Percentiles rank a stretch among this genome's conserved stretches.
phyloP scores from a whole-genome alignment of 306 rosid genomes.

The Argentina anserina region DNA sequence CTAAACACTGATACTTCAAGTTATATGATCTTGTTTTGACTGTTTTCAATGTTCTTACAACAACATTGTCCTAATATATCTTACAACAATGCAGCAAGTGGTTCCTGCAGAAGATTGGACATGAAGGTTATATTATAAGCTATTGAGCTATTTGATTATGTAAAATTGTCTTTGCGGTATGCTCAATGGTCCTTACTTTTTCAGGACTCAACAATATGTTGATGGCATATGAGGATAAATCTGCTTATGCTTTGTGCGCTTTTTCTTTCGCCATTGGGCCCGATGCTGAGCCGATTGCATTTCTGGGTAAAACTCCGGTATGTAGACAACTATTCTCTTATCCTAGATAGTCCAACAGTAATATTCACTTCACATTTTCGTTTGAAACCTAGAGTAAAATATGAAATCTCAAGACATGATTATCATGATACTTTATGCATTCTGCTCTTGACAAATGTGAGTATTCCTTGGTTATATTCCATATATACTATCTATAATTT shows the following conservation, averaged over 20 bases:
- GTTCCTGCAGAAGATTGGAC: slow-evolving; percentile 98
- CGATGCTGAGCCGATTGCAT: slow-evolving; percentile 62
- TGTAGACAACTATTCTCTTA: background rate
- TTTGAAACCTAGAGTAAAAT: background rate
- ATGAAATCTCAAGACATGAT: background rate
- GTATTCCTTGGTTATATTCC: background rate
- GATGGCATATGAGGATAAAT: slow-evolving; percentile 91
- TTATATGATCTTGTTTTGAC: slow-evolving; percentile 7
- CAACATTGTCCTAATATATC: background rate
- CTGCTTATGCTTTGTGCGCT: slow-evolving; percentile 81
- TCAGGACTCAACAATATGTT: slow-evolving; percentile 90
- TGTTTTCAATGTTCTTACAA: background rate
- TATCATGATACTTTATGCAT: background rate
- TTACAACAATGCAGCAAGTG: slow-evolving; percentile 71
- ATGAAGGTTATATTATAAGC: slow-evolving; percentile 51
- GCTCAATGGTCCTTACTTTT: slow-evolving; percentile 18
- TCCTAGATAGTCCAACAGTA: background rate
- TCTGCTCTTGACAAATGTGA: background rate
- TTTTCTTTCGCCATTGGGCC: slow-evolving; percentile 78
- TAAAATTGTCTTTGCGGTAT: slow-evolving; percentile 8
- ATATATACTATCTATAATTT: background rate
- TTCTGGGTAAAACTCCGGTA: slow-evolving; percentile 87
- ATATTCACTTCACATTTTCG: background rate
- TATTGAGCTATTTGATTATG: slow-evolving; percentile 17
- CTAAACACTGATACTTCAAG: slow-evolving; percentile 3